phyloP scores from a whole-genome alignment of 371 early-diverging fungal genomes.

The Rhizopus delemar region DNA sequence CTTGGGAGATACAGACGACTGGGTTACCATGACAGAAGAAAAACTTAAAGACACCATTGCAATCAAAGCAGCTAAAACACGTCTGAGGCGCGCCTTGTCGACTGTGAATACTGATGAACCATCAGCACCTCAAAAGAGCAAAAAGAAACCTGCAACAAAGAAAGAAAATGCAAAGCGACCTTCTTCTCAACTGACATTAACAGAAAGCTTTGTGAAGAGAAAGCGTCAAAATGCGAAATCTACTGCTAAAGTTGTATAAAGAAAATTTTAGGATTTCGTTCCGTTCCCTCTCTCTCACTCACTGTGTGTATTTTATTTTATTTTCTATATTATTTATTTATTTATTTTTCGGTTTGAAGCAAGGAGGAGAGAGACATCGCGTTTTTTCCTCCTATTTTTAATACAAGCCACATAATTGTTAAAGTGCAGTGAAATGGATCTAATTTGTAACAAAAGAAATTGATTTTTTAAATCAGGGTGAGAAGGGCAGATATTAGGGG shows the following conservation, averaged over 20 bases:
- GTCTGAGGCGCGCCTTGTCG: conserved; percentile 55
- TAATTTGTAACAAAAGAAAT: too few species aligned
- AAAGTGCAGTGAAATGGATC: too few species aligned
- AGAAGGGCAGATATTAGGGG: too few species aligned
- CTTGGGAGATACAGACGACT: conserved; percentile 76
- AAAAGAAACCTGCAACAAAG: conserved; percentile 57
- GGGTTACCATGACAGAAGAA: conserved; percentile 46
- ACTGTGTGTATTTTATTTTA: not conserved
- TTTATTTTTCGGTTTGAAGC: too few species aligned
- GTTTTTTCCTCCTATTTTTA: not conserved
- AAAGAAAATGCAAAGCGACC: conserved; percentile 18
- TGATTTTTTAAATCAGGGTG: too few species aligned
- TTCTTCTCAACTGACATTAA: conserved; percentile 2
- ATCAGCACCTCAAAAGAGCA: conserved; percentile 41
- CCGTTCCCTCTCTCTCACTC: too few species aligned
- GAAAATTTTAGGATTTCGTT: not conserved
- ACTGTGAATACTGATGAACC: conserved; percentile 46
- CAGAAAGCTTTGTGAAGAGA: conserved; percentile 2
- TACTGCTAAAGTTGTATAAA: not conserved
- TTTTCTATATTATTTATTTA: too few species aligned
- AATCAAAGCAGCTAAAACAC: conserved; percentile 36
- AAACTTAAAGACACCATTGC: conserved; percentile 3
- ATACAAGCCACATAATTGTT: not conserved
- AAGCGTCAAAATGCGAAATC: not conserved
- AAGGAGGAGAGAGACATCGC: not conserved